These are phyloP conservation scores for Alternaria gansuensis DNA, from an alignment of 2,329 filamentous ascomycete species.

Conservation along the genomic window DNA sequence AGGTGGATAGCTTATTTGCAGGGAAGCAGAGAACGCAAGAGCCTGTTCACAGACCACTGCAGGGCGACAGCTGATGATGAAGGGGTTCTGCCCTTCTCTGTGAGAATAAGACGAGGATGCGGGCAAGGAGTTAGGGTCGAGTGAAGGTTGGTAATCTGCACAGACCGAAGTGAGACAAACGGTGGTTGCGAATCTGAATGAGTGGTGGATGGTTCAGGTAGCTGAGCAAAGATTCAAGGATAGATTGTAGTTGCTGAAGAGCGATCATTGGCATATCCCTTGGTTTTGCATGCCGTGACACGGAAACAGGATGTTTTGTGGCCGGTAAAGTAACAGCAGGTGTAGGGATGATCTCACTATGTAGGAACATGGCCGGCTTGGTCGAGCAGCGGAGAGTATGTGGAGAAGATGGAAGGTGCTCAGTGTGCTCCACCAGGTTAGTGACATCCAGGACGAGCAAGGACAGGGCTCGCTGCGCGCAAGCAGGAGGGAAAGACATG, in stretches of 20 bases:
- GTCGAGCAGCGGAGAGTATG: conserved; percentile 47
- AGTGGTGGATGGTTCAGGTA: conserved; percentile 4
- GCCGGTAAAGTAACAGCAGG: conserved; percentile 37
- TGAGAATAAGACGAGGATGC: conserved; percentile 42
- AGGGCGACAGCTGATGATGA: conserved; percentile 36
- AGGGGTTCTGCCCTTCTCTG: conserved; percentile 33
- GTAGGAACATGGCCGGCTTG: conserved; percentile 44
- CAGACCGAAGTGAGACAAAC: conserved; percentile 28
- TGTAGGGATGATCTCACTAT: conserved; percentile 48
- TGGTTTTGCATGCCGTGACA: conserved; percentile 39
- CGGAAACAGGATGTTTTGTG: conserved; percentile 36
- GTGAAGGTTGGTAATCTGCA: conserved; percentile 31
- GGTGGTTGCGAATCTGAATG: conserved; percentile 15
- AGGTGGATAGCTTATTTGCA: conserved; percentile 36
- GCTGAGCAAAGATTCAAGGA: conserved; percentile 12
- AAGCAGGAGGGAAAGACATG: conserved; percentile 36
- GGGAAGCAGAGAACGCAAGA: conserved; percentile 37
- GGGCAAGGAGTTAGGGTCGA: conserved; percentile 25
- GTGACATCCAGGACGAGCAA: conserved; percentile 37
- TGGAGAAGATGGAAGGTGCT: conserved; percentile 50
- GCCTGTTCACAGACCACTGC: conserved; percentile 37
- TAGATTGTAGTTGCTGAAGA: conserved; percentile 16
- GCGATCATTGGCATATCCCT: conserved; percentile 28
- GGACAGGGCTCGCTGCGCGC: conserved; percentile 41
- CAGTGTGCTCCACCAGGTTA: conserved; percentile 43